phyloP scores from a whole-genome alignment of 805 yeast genomes.

The Starmerella vitae region DNA sequence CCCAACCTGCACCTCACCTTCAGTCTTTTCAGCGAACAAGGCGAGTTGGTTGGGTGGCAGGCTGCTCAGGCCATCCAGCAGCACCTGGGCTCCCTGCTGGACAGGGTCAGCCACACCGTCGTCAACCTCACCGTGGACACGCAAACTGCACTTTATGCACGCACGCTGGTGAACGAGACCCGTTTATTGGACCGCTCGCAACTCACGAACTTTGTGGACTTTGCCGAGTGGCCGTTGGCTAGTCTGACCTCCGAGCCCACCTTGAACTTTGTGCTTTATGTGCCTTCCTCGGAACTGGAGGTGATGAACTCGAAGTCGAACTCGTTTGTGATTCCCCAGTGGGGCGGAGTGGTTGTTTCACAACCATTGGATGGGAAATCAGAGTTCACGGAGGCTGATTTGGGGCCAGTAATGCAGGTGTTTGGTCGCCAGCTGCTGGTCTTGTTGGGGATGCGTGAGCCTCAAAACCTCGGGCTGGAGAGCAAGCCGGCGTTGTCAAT shows the following conservation, averaged over 20 bases:
- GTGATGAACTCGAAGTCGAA: slow-evolving; percentile 37
- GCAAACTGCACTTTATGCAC: slow-evolving; percentile 59
- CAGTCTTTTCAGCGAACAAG: slow-evolving; percentile 52
- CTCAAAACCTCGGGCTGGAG: slow-evolving; percentile 47
- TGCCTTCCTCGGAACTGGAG: slow-evolving; percentile 44
- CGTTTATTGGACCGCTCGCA: slow-evolving; percentile 29
- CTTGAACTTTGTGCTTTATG: slow-evolving; percentile 56
- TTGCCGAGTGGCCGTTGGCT: slow-evolving; percentile 69
- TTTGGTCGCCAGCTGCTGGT: slow-evolving; percentile 66
- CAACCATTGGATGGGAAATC: slow-evolving; percentile 26
- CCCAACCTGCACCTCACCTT: slow-evolving; percentile 65
- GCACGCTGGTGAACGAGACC: slow-evolving; percentile 10
- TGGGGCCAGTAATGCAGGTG: slow-evolving; percentile 46
- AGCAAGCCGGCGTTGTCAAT: slow-evolving; percentile 12
- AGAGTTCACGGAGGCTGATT: slow-evolving; percentile 29
- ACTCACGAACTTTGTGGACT: slow-evolving; percentile 64
- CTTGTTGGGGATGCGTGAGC: slow-evolving; percentile 55
- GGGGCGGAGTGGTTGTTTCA: slow-evolving; percentile 64
- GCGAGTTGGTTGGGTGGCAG: slow-evolving; percentile 56
- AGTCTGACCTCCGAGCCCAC: slow-evolving; percentile 47
- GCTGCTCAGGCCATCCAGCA: slow-evolving; percentile 40
- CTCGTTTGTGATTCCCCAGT: slow-evolving; percentile 70
- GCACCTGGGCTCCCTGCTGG: slow-evolving; percentile 42
- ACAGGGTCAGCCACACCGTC: slow-evolving; percentile 36
- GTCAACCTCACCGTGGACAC: slow-evolving; percentile 67